phyloP scores from a whole-genome alignment of 2,329 filamentous ascomycete genomes.

The Monosporascus sp. region DNA sequence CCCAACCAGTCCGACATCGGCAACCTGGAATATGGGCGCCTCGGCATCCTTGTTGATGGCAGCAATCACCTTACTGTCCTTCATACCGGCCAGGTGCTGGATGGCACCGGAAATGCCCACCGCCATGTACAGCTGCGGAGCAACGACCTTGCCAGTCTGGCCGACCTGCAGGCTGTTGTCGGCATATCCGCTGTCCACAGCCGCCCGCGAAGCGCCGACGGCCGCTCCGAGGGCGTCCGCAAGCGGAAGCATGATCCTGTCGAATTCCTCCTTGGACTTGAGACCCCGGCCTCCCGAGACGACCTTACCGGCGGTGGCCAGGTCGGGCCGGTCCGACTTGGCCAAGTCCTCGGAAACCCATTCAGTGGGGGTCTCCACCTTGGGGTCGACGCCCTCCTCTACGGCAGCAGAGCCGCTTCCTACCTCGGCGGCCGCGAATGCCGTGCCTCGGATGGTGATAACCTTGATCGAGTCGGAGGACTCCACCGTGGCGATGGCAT shows the following conservation, averaged over 20 bases:
- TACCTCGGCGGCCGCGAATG: slow-evolving; percentile 71
- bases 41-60: slow-evolving; percentile 98
- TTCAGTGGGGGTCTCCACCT: slow-evolving; percentile 66
- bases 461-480: slow-evolving; percentile 81
- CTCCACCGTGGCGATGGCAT: slow-evolving; percentile 93
- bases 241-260: slow-evolving; percentile 84
- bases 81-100: slow-evolving; percentile 98
- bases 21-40: slow-evolving; percentile 96
- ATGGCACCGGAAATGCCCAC: slow-evolving; percentile 96
- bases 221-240: slow-evolving; percentile 93
- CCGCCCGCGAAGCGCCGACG: slow-evolving; percentile 88
- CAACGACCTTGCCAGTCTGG: slow-evolving; percentile 98
- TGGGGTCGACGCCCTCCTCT: slow-evolving; percentile 80
- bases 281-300: slow-evolving; percentile 91
- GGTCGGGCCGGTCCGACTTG: slow-evolving; percentile 89
- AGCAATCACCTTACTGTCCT: slow-evolving; percentile 99
- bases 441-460: slow-evolving; percentile 87
- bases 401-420: slow-evolving; percentile 70
- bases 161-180: slow-evolving; percentile 98
- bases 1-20: slow-evolving; percentile 90
- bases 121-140: slow-evolving; percentile 89
- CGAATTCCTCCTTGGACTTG: slow-evolving; percentile 98
- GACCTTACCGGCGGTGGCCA: slow-evolving; percentile 81
- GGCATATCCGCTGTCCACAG: slow-evolving; percentile 94
- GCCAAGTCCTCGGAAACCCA: slow-evolving; percentile 93